A percentile compares a stretch with the other conserved stretches of the same genome.
phyloP scores from a whole-genome alignment of 2,329 filamentous ascomycete genomes.

The Coniochaeta sp. region DNA sequence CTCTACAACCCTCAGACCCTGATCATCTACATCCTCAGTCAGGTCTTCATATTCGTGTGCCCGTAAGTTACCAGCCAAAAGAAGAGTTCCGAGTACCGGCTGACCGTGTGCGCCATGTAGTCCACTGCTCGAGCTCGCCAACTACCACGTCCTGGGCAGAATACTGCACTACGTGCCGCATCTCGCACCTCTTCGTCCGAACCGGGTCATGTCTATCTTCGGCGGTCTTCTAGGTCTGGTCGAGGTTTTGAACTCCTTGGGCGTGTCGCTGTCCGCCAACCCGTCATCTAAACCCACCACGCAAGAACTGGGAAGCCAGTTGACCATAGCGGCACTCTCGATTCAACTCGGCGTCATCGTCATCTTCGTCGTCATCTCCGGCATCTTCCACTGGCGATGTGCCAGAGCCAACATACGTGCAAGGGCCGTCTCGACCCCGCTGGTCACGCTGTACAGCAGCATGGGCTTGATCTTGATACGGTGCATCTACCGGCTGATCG shows the following conservation, averaged over 20 bases:
- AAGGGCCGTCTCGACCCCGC: slow-evolving; percentile 12
- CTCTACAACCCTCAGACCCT: slow-evolving; percentile 25
- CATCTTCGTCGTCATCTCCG: slow-evolving; percentile 34
- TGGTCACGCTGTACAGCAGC: slow-evolving; percentile 34
- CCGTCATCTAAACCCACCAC: slow-evolving; percentile 16
- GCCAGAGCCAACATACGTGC: slow-evolving; percentile 7
- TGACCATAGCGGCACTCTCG: slow-evolving; percentile 33
- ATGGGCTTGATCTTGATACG: slow-evolving; percentile 36
- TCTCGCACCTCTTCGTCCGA: slow-evolving; percentile 44
- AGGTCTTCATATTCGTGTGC: slow-evolving; percentile 30
- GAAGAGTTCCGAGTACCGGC: background rate
- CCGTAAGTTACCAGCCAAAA: slow-evolving; percentile 22
- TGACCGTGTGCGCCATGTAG: slow-evolving; percentile 21
- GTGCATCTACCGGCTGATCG: slow-evolving; percentile 41
- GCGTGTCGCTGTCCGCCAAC: slow-evolving; percentile 32
- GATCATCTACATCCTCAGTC: slow-evolving; percentile 36
- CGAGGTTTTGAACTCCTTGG: slow-evolving; percentile 38
- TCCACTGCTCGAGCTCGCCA: slow-evolving; percentile 54
- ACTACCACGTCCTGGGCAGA: slow-evolving; percentile 57
- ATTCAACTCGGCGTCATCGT: slow-evolving; percentile 41
- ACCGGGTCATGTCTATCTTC: slow-evolving; percentile 37
- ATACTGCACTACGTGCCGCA: slow-evolving; percentile 57
- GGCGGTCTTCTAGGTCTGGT: slow-evolving; percentile 35
- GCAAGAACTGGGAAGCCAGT: slow-evolving; percentile 25
- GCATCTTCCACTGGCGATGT: slow-evolving; percentile 35